Percentiles rank a stretch among this genome's conserved stretches.
phyloP scores from a whole-genome alignment of 257 asterid genomes.

The Schizonepeta tenuifolia region DNA sequence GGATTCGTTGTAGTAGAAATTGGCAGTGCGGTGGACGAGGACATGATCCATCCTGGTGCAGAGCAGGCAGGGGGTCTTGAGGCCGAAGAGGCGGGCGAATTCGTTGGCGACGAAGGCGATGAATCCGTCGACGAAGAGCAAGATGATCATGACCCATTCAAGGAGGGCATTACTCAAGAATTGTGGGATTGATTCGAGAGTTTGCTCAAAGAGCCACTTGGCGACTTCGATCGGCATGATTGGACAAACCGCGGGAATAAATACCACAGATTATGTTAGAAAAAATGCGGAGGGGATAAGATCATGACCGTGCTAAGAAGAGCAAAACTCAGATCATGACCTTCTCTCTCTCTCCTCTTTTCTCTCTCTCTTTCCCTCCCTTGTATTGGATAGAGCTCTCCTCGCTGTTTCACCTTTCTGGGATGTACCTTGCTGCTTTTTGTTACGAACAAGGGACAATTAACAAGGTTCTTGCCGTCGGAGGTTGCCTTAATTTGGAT shows the following conservation, averaged over 20 bases:
- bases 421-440: slow-evolving; percentile 1
- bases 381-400: neutral
- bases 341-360: slow-evolving; percentile 39
- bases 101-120: slow-evolving; percentile 64
- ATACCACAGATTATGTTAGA: slow-evolving; percentile 2
- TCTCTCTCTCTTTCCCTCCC: slow-evolving; percentile 19
- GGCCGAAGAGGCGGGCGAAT: slow-evolving; percentile 62
- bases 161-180: slow-evolving; percentile 60
- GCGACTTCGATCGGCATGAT: slow-evolving; percentile 33
- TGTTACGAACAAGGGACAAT: slow-evolving; percentile 3
- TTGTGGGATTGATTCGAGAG: slow-evolving; percentile 52
- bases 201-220: slow-evolving; percentile 45
- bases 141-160: slow-evolving; percentile 70
- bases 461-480: slow-evolving; percentile 22
- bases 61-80: slow-evolving; percentile 67
- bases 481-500: slow-evolving; percentile 41
- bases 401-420: neutral
- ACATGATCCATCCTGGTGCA: slow-evolving; percentile 77
- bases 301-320: slow-evolving; percentile 63
- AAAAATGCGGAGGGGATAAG: slow-evolving; percentile 34
- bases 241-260: neutral
- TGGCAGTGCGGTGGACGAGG: slow-evolving; percentile 48
- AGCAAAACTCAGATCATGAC: slow-evolving; percentile 62
- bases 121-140: slow-evolving; percentile 72
- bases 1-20: slow-evolving; percentile 68